A percentile compares a stretch with the other conserved stretches of the same genome.
These are phyloP conservation scores for Pisolithus albus DNA, from an alignment of 768 basidiomycete species.

Conservation along the genomic window DNA sequence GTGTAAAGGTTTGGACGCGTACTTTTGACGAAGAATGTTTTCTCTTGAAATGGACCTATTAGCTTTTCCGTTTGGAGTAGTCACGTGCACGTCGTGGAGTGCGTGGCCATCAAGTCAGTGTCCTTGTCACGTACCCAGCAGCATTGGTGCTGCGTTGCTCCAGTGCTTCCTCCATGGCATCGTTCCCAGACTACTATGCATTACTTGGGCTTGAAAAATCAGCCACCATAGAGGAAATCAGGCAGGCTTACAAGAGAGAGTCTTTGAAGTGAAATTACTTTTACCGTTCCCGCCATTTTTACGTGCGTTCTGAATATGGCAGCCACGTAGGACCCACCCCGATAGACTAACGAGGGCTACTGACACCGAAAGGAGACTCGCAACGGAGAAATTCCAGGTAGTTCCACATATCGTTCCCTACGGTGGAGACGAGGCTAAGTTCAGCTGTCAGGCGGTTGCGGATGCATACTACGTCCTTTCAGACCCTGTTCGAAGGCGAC, in stretches of 20 bases:
- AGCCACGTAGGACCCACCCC: slow-evolving; percentile 68
- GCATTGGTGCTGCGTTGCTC: slow-evolving; percentile 7
- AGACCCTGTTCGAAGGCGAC: slow-evolving; percentile 60
- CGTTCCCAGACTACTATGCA: slow-evolving; percentile 76
- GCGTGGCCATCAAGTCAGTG: neutral
- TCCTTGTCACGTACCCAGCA: slow-evolving; percentile 6
- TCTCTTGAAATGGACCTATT: neutral
- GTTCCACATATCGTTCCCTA: slow-evolving; percentile 4
- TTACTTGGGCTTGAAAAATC: slow-evolving; percentile 49
- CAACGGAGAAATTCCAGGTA: slow-evolving; percentile 86
- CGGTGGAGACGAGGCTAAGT: neutral
- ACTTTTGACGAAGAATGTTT: neutral
- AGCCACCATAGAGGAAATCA: slow-evolving; percentile 64
- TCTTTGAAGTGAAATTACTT: slow-evolving; percentile 51
- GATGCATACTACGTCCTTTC: slow-evolving; percentile 94
- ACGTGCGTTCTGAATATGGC: slow-evolving; percentile 12
- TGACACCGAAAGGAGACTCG: slow-evolving; percentile 57
- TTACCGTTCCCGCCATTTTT: neutral
- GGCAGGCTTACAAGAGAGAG: slow-evolving; percentile 74
- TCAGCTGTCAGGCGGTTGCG: slow-evolving; percentile 58
- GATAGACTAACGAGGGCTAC: slow-evolving; percentile 72
- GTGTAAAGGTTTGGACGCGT: slow-evolving; percentile 12
- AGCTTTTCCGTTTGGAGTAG: neutral
- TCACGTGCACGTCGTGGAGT: too few relatives aligned
- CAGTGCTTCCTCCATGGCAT: slow-evolving; percentile 46